Conservation (phyloP, 73 alveolate species). For the Uronychia setigera region DNA sequence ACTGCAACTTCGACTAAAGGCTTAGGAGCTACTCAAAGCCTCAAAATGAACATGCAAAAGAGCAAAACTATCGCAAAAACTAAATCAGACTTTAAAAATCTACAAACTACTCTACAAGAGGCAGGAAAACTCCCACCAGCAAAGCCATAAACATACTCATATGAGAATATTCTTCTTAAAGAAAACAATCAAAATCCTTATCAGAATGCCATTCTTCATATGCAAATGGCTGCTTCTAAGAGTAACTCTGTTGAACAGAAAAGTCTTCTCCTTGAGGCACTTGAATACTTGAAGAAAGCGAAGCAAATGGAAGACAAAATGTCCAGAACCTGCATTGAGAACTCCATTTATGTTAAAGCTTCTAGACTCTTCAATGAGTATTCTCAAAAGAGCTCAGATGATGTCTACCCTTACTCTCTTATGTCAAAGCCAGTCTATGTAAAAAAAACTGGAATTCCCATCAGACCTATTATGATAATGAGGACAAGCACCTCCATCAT, state of each 20-base stretch:
- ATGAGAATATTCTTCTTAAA: conserved; percentile 65
- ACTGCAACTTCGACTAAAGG: conserved; percentile 51
- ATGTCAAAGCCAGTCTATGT: conserved; percentile 61
- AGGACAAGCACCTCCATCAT: conserved; percentile 74
- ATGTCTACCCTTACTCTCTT: conserved; percentile 67
- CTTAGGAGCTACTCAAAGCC: conserved; percentile 38
- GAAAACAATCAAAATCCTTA: conserved; percentile 71
- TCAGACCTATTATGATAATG: conserved; percentile 74
- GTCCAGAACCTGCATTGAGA: conserved; percentile 52
- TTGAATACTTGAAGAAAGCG: conserved; percentile 66
- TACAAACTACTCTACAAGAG: conserved; percentile 86
- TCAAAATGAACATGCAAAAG: conserved; percentile 77
- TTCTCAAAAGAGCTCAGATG: conserved; percentile 44
- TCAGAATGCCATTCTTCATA: conserved; percentile 63
- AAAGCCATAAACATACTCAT: conserved; percentile 81
- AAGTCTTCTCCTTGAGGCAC: conserved; percentile 59
- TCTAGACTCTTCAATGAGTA: conserved; percentile 53
- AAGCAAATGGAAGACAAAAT: conserved; percentile 62
- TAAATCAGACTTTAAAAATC: conserved; percentile 77
- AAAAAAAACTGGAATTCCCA: conserved; percentile 62
- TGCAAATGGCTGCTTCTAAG: conserved; percentile 73
- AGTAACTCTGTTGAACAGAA: conserved; percentile 64
- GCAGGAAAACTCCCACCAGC: conserved; percentile 94
- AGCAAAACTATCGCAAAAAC: conserved; percentile 85
- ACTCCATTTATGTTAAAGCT: conserved; percentile 73